These are phyloP conservation scores for Sanghuangporus weigelae DNA, from an alignment of 1,284 basidiomycete species.

Conservation along the genomic window DNA sequence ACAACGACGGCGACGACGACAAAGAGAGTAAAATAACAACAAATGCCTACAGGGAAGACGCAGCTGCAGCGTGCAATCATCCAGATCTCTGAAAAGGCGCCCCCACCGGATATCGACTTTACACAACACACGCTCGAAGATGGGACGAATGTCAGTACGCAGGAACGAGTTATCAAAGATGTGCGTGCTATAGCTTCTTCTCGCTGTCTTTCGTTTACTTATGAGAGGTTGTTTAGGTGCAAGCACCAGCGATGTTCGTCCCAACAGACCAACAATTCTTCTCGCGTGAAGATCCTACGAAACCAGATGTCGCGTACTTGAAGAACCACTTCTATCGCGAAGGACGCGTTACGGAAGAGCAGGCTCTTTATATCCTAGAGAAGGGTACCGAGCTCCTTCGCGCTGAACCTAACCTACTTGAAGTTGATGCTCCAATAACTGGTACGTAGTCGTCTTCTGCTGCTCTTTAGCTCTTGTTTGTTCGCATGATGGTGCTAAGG, in stretches of 20 bases:
- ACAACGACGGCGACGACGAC: background rate
- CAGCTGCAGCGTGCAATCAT: slow-evolving; percentile 72
- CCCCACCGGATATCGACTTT: slow-evolving; percentile 74
- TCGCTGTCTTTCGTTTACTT: background rate
- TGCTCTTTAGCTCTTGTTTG: background rate
- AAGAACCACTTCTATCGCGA: slow-evolving; percentile 99
- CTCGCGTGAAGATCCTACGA: slow-evolving; percentile 74
- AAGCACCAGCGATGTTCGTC: slow-evolving; percentile 90
- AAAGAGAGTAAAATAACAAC: background rate
- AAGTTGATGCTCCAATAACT: slow-evolving; percentile 92
- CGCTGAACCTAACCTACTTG: slow-evolving; percentile 79
- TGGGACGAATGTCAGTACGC: slow-evolving; percentile 80
- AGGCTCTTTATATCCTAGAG: slow-evolving; percentile 83
- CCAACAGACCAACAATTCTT: slow-evolving; percentile 95
- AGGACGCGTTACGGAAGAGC: slow-evolving; percentile 86
- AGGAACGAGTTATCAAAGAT: slow-evolving; percentile 83
- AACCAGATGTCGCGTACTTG: slow-evolving; percentile 94
- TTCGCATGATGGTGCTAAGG: background rate
- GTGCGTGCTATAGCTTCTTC: slow-evolving; percentile 35
- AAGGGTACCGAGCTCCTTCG: slow-evolving; percentile 73
- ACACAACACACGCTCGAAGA: slow-evolving; percentile 88
- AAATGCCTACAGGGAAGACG: slow-evolving; percentile 27
- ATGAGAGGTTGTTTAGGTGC: slow-evolving; percentile 52
- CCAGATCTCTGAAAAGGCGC: slow-evolving; percentile 64
- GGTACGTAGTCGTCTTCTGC: slow-evolving; percentile 41